Percentiles rank a stretch among this genome's conserved stretches.
phyloP scores from a whole-genome alignment of 768 basidiomycete species.

The Exidia glandulosa region DNA sequence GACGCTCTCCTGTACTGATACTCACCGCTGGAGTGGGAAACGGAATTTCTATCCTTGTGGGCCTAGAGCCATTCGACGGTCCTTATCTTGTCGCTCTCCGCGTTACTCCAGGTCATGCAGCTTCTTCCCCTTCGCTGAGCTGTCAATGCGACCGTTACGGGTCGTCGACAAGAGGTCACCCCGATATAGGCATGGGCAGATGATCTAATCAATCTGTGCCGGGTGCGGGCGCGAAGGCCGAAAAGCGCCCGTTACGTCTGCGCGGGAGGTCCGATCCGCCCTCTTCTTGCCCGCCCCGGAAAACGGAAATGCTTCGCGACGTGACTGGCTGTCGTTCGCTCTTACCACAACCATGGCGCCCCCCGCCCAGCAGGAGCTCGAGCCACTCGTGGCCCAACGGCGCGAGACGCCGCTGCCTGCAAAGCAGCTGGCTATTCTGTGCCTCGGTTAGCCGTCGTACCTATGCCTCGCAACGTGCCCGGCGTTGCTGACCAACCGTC shows the following conservation, averaged over 20 bases:
- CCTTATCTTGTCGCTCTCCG: too few relatives aligned
- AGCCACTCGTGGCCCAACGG: slow-evolving; percentile 19
- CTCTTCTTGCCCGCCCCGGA: not conserved
- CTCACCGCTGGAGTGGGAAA: too few relatives aligned
- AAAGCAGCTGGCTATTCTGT: slow-evolving; percentile 42
- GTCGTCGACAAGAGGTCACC: too few relatives aligned
- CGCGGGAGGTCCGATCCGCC: not conserved
- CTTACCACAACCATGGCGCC: not conserved
- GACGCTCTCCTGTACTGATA: too few relatives aligned
- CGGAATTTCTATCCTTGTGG: too few relatives aligned
- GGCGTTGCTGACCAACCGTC: not conserved
- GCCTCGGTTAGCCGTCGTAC: slow-evolving; percentile 27
- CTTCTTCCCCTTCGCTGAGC: too few relatives aligned
- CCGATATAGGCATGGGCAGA: not conserved
- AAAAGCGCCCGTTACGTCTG: not conserved
- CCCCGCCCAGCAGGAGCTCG: slow-evolving; percentile 15
- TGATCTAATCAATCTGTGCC: too few relatives aligned
- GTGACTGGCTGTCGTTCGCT: not conserved
- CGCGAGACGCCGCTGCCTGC: slow-evolving; percentile 37
- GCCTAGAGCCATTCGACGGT: too few relatives aligned
- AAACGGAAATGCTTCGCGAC: not conserved
- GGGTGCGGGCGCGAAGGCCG: too few relatives aligned
- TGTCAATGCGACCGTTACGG: too few relatives aligned
- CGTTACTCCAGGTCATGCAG: too few relatives aligned
- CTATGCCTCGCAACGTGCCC: slow-evolving; percentile 40